Base-by-base conservation (phyloP, 75 land plant species). In the Larix kaempferi region DNA sequence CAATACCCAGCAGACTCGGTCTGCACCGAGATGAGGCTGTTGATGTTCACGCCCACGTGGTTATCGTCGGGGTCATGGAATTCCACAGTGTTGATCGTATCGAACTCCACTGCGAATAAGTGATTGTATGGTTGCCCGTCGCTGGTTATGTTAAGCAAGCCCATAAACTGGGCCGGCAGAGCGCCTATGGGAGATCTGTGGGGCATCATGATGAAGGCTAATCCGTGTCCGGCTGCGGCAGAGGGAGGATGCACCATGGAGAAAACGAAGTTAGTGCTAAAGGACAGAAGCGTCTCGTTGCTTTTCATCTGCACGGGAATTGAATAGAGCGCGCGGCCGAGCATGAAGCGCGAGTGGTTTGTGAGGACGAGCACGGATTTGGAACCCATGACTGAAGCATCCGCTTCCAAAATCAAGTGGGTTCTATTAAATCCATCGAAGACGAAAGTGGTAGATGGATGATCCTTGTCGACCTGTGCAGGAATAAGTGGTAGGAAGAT, bases 61-160 rank as follows among this genome's bases (percentile, higher is more conserved):
- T 80, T 85, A 41, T 85, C 80, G 62, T 79, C 74, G 17, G 80
- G 77, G 60, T 90, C 92, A 2, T 27, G 7, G 35, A 80, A 81
- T 57, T 81, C 83, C 27, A 81, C 59, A 49, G 80, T 85, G 49
- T 37, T 23, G 14, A 61, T 72, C 1, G 91, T 86, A 67, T 89
- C 91, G 54, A 88, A 88, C 79, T 90, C 92, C 3, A 90, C 92
- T 5, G 84, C 90, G 74, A 90, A 83, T 2, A 90, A 23, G 44
- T 83, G 89, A 77, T 89, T 87, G 15, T 74, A 57, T n/a, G 21
- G 54, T 15, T 85, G 74, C 21, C 87, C 87, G 41, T 72, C 55
- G 63, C 73, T 56, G 65, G 67, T 71, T 12, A 73, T 21, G 60
- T 81, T 84, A 25, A 87, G 58, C 12, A 87, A 63, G 74, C 89